Base-by-base conservation (phyloP, 2,329 filamentous ascomycete species). In the Geosmithia flava region DNA sequence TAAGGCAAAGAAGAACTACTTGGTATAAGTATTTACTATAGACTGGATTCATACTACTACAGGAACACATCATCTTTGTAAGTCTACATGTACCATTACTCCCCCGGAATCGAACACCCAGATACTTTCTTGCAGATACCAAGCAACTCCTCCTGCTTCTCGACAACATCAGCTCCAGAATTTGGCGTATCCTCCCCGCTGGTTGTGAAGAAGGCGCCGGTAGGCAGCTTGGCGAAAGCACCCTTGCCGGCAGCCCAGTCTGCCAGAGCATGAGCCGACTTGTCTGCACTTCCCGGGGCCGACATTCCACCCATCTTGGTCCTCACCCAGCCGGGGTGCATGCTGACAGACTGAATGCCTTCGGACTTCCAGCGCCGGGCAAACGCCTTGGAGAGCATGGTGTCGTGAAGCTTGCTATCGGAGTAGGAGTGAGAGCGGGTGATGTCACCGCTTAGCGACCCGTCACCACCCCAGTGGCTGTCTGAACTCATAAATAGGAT, bases 281-380 rank as follows among this genome's bases (percentile, higher is more conserved):
- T 33, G 44, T 45, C 44, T 10, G 29, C 44, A 6, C 7, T 27
- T 7, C 27, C 27, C 10, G 44, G 44, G 13, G 44, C 44, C 17
- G 44, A 23, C 4, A 3, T 33, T 2, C 50, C 54, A 0, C 45
- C 51, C 45, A 58, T 46, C 48, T 56, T 57, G 10, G 55, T 58
- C 2, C 55, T 46, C 19, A 57, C 53, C 19, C 48, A 56, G 6
- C 56, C 55, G 29, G 55, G 56, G 27, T 58, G 54, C 45, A 58
- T 45, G 3, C 50, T 27, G n/a, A 47, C 44, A 6, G 56, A 54
- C 2, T 53, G 55, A 2, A 48, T 51, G 39, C 44, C 41, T 40
- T 52, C 47, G 23, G 23, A 27, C 23, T 5, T 3, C n/a, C 53
- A 49, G 7, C 55, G 51, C 27, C 52, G 49, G 3, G 55, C 54